A percentile compares a stretch with the other conserved stretches of the same genome.
Evolutionary conservation across 768 basidiomycete genomes (phyloP).

Genomic region (Rhizopogon vulgaris): DNA sequence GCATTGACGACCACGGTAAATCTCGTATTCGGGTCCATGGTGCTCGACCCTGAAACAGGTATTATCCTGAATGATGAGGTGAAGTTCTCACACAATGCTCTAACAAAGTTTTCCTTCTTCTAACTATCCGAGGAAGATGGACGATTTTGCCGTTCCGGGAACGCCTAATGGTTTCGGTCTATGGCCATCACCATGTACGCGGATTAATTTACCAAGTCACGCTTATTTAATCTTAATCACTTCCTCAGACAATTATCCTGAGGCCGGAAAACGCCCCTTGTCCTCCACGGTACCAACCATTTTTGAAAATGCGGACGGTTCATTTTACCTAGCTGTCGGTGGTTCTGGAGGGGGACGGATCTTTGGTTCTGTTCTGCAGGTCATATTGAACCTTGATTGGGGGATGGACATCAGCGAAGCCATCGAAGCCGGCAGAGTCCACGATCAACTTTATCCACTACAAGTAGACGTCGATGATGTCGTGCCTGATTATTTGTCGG

Average conservation of each 20-base stretch:
- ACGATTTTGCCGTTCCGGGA: conserved; percentile 88
- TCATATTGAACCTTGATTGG: conserved; percentile 68
- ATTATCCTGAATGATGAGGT: conserved; percentile 88
- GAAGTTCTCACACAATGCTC: conserved; percentile 6
- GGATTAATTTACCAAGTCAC: not conserved
- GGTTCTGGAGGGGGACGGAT: conserved; percentile 88
- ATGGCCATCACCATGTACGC: conserved; percentile 73
- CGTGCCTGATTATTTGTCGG: conserved; percentile 51
- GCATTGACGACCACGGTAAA: conserved; percentile 88
- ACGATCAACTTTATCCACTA: conserved; percentile 79
- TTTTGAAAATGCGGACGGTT: conserved; percentile 68
- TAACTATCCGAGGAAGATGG: conserved; percentile 48
- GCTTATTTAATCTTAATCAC: conserved; percentile 3
- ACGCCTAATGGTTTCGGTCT: conserved; percentile 79
- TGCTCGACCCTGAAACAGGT: conserved; percentile 83
- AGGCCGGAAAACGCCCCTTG: conserved; percentile 80
- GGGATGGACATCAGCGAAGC: conserved; percentile 75
- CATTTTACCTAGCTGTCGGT: conserved; percentile 69
- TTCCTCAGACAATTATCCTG: conserved; percentile 76
- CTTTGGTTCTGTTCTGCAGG: conserved; percentile 74
- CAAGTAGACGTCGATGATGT: conserved; percentile 54
- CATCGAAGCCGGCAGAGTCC: conserved; percentile 79
- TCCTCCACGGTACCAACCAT: conserved; percentile 83
- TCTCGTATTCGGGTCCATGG: conserved; percentile 80
- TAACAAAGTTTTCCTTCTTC: not conserved